Base-by-base conservation (phyloP, 148 eudicot species). In the Nyssa sinensis region DNA sequence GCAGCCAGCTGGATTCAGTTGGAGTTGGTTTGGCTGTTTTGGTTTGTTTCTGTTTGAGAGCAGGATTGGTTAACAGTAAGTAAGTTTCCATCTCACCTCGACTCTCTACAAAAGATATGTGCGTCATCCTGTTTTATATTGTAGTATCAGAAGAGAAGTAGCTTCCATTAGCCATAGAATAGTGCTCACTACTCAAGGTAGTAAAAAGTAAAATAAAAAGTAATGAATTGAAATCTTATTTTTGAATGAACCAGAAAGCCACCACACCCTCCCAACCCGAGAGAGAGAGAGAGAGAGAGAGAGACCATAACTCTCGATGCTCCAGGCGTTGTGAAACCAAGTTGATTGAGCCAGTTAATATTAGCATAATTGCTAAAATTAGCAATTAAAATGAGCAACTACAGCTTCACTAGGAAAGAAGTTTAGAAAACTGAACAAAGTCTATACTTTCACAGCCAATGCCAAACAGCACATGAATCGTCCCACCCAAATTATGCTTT, bases 71-170 rank as follows among this genome's bases (percentile, higher is more conserved):
- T n/a, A n/a, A n/a, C n/a, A n/a, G n/a, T 37, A 4, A 44, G 16
- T 44, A 44, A 44, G 51, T 11, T 47, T 39, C 27, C 55, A 70
- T 39, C 92, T 86, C 76, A 92, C 99, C 86, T 95, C 98, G 89
- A 81, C 81, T 96, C 97, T 86, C 97, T 86, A 82, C 99, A 96
- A 86, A 96, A 96, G 66, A 96, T 96, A 71, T 96, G 99, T 59
- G 99, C 99, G 84, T 96, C 99, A 84, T 96, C 99, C 99, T 95
- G 93, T 66, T 80, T 68, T 60, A 83, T 69, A 23, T 29, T 49
- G 16, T 13, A 44, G 51, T 44, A 6, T 44, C 51, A 44, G 51
- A 44, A 44, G 61, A 11, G 76, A 64, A 25, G 9, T 57, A 60
- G 32, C 24, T 63, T 67, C 51, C 59, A 41, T 64, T 31, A 51